Conservation (phyloP, 2,329 filamentous ascomycete species). For the Fusarium oligoseptatum region DNA sequence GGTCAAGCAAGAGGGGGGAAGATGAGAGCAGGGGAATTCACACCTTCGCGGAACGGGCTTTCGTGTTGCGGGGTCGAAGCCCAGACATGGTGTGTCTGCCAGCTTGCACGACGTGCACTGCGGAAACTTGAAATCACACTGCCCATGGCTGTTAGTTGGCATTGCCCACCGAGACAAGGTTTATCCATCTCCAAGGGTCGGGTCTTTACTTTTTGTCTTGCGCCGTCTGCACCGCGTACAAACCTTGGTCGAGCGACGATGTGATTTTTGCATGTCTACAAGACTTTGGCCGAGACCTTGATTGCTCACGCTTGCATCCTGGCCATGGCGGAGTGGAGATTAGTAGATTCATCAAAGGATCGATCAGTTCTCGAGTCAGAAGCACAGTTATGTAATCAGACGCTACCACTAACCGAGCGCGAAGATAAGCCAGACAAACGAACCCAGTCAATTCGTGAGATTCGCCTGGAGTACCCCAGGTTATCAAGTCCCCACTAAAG, state of each 20-base stretch:
- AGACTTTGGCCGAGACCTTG: background rate
- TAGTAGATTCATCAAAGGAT: background rate
- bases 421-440: background rate
- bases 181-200: background rate
- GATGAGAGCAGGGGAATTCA: background rate
- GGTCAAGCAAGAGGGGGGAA: too few relatives aligned
- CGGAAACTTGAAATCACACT: background rate
- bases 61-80: background rate
- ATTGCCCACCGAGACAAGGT: background rate
- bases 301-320: background rate
- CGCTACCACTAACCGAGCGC: background rate
- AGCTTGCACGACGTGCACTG: background rate
- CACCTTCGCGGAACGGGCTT: background rate
- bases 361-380: background rate
- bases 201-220: background rate
- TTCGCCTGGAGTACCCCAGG: background rate
- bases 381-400: background rate
- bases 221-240: background rate
- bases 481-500: background rate
- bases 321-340: background rate
- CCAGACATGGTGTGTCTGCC: background rate
- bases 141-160: background rate
- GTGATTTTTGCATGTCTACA: background rate
- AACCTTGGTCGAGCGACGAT: background rate
- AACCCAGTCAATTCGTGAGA: too few relatives aligned